These are phyloP conservation scores for Logfia minima DNA, from an alignment of 129 eudicot species.

Conservation along the genomic window DNA sequence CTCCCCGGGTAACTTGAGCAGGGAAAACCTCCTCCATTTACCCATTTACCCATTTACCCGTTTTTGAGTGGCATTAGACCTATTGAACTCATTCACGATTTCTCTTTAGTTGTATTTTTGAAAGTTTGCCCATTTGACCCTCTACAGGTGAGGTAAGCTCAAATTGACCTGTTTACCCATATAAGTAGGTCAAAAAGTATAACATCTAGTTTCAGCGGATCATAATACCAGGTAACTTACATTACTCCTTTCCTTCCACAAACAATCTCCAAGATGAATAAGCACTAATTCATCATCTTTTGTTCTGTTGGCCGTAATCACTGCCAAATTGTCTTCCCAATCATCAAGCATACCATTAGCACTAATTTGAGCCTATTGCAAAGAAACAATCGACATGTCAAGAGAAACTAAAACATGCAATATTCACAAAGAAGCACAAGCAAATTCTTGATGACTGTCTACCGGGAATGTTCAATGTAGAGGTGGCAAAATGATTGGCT, in stretches of 20 bases:
- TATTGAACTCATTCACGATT: neutral
- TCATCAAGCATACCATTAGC: constrained; percentile 67
- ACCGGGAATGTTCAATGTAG: neutral
- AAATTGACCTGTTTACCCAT: neutral
- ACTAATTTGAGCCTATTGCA: constrained; percentile 42
- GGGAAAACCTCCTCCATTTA: too few species aligned
- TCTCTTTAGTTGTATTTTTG: neutral
- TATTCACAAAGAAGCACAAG: neutral
- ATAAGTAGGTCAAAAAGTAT: neutral
- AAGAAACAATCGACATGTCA: constrained; percentile 10
- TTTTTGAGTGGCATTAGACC: neutral
- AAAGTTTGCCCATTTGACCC: neutral
- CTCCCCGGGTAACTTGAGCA: too few species aligned
- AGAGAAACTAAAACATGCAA: neutral
- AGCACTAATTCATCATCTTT: constrained; percentile 43
- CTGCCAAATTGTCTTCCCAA: constrained; percentile 46
- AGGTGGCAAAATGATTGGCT: neutral
- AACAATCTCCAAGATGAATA: constrained; percentile 47
- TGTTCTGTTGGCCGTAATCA: constrained; percentile 45
- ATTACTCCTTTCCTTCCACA: constrained; percentile 43
- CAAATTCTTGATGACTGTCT: neutral
- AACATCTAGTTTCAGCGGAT: neutral
- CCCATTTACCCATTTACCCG: too few species aligned
- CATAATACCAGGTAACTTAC: constrained; percentile 26
- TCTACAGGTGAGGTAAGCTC: neutral